These are phyloP conservation scores for Vigna radiata DNA, from an alignment of 306 rosid species.

Conservation along the genomic window DNA sequence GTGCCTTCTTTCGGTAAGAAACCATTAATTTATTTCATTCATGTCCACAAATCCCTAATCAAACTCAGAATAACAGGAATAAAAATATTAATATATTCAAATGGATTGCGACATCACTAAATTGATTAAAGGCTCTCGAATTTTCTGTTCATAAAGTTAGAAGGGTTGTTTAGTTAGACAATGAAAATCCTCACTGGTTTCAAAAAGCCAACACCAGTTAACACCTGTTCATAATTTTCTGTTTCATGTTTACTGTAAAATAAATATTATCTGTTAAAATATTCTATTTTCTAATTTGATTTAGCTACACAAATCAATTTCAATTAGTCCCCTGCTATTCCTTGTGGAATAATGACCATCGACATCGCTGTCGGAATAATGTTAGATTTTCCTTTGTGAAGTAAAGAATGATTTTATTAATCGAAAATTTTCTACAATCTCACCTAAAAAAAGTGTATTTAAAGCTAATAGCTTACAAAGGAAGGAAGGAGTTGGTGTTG, in stretches of 20 bases:
- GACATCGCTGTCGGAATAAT: not conserved
- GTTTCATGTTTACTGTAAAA: not conserved
- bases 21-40: not conserved
- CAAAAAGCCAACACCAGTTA: not conserved
- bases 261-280: not conserved
- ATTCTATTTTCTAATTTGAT: not conserved
- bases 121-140: conserved; percentile 13
- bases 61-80: not conserved
- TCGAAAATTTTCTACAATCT: not conserved
- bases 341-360: not conserved
- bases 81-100: not conserved
- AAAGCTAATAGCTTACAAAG: conserved; percentile 29
- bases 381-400: not conserved
- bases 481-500: conserved; percentile 6
- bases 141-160: not conserved
- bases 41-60: not conserved
- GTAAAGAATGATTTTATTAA: conserved; percentile 15
- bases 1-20: no score
- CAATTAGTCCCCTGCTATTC: not conserved
- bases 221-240: not conserved
- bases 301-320: not conserved
- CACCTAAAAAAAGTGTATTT: not conserved
- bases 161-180: not conserved
- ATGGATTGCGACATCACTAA: not conserved
- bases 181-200: no score